Percentiles rank a stretch among this genome's conserved stretches.
phyloP scores from a whole-genome alignment of 2,329 filamentous ascomycete genomes.

The Diaporthe australafricana region DNA sequence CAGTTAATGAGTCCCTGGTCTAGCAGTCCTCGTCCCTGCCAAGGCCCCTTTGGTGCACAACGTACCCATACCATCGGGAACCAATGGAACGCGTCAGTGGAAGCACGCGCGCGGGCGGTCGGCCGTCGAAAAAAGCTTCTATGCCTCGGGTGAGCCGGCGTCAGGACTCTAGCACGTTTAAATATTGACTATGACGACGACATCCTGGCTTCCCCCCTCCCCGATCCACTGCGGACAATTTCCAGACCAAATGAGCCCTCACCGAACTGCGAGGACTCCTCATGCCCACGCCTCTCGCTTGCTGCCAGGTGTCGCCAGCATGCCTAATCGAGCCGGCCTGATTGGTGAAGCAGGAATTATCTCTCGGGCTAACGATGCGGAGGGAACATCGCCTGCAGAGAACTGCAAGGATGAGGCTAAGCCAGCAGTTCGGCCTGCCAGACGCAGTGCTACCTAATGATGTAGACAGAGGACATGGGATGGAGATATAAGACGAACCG shows the following conservation, averaged over 20 bases:
- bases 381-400: not conserved
- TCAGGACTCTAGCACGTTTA: slow-evolving; percentile 5
- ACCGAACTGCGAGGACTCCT: not conserved
- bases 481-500: not conserved
- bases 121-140: slow-evolving; percentile 5
- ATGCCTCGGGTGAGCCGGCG: slow-evolving; percentile 10
- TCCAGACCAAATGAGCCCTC: not conserved
- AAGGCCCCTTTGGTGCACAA: not conserved
- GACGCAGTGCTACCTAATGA: slow-evolving; percentile 15
- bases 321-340: slow-evolving; percentile 10
- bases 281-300: not conserved
- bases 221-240: not conserved
- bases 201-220: not conserved
- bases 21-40: not conserved
- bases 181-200: slow-evolving; percentile 8
- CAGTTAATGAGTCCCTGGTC: not conserved
- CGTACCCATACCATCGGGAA: not conserved
- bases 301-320: not conserved
- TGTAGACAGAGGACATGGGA: not conserved
- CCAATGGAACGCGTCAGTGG: slow-evolving; percentile 11
- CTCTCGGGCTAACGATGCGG: not conserved
- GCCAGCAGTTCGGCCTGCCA: not conserved
- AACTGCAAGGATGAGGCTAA: not conserved
- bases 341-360: not conserved
- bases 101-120: slow-evolving; percentile 2